Base-by-base conservation (phyloP, 2,329 filamentous ascomycete species). In the Aureobasidium leucospermi region DNA sequence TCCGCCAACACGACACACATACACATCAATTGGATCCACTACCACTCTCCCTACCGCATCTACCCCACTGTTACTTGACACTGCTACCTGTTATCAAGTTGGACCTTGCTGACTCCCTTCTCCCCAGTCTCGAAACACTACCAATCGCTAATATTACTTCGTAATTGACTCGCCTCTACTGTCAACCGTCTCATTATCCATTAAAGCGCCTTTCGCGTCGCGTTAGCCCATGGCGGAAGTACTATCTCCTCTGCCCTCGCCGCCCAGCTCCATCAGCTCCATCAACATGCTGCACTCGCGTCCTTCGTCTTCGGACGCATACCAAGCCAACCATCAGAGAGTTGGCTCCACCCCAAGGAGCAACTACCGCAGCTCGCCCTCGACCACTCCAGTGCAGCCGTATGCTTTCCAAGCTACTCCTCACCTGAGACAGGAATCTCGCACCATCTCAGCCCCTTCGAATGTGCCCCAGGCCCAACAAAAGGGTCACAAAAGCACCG, bases 341-440 rank as follows among this genome's bases (percentile, higher is more conserved):
- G 68, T 71, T 46, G 69, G 69, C 59, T 74, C 76, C 62, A 71
- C 74, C 66, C 69, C 74, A 58, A 73, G 75, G 65, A 74, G 67
- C 66, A 68, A 72, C 64, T 76, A 78, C 69, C 77, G 72, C 62
- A 68, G 67, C 45, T 69, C 67, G 39, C 71, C 72, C 13, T 70
- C 72, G 15, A 66, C 75, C 36, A 70, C 75, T 38, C 76, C 77
- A 45, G 76, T 79, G 66, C 75, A 78, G 64, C 75, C 77, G 4
- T 80, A 79, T 66, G 77, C 77, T 45, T 80, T 79, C 65, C 75
- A 76, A 61, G 70, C 72, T 61, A 79, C 77, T 39, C 81, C 83
- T 59, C 78, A 81, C 67, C 73, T 84, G 63, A 78, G 80, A 59
- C 75, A 79, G 63, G 83, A 86, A 63, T 78, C 77, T 65, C 78